phyloP scores from a whole-genome alignment of 441 rosid genomes.

The Capsella rubella region DNA sequence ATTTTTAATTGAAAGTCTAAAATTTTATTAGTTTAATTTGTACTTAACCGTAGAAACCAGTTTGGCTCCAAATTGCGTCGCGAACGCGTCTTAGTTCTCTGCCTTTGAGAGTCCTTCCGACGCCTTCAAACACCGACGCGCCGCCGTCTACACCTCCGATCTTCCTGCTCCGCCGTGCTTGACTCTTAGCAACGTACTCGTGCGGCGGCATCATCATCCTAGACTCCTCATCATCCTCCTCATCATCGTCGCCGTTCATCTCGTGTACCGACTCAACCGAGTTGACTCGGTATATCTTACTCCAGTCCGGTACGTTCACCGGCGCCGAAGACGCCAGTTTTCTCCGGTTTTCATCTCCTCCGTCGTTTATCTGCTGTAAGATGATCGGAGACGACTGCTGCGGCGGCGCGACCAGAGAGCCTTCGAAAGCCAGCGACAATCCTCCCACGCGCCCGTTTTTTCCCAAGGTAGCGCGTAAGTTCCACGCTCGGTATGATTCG shows the following conservation, averaged over 20 bases:
- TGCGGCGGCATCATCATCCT: slow-evolving; percentile 90
- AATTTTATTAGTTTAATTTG: slow-evolving; percentile 10
- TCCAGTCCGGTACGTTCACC: slow-evolving; percentile 89
- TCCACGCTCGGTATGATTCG: slow-evolving; percentile 48
- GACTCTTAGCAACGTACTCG: slow-evolving; percentile 73
- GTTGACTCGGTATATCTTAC: slow-evolving; percentile 74
- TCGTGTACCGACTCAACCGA: slow-evolving; percentile 78
- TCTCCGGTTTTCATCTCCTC: slow-evolving; percentile 23
- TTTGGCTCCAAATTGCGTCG: slow-evolving; percentile 85
- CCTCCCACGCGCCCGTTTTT: slow-evolving; percentile 64
- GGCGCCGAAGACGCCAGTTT: slow-evolving; percentile 83
- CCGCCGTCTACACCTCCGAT: slow-evolving; percentile 51
- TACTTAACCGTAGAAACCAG: slow-evolving; percentile 81
- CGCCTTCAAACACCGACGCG: slow-evolving; percentile 74
- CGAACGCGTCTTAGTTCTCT: slow-evolving; percentile 80
- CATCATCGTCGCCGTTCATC: slow-evolving; percentile 57
- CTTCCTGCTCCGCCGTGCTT: slow-evolving; percentile 54
- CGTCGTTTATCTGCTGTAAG: slow-evolving; percentile 65
- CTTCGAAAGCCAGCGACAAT: slow-evolving; percentile 69
- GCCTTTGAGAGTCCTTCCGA: slow-evolving; percentile 89
- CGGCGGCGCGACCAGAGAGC: slow-evolving; percentile 22
- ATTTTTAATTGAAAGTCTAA: slow-evolving; percentile 45
- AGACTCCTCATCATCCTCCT: slow-evolving; percentile 46
- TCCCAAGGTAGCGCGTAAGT: slow-evolving; percentile 42
- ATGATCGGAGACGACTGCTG: slow-evolving; percentile 57